Percentiles rank a stretch among this genome's conserved stretches.
phyloP scores from a whole-genome alignment of 371 early-diverging fungal genomes.

The Pancytospora philotis region DNA sequence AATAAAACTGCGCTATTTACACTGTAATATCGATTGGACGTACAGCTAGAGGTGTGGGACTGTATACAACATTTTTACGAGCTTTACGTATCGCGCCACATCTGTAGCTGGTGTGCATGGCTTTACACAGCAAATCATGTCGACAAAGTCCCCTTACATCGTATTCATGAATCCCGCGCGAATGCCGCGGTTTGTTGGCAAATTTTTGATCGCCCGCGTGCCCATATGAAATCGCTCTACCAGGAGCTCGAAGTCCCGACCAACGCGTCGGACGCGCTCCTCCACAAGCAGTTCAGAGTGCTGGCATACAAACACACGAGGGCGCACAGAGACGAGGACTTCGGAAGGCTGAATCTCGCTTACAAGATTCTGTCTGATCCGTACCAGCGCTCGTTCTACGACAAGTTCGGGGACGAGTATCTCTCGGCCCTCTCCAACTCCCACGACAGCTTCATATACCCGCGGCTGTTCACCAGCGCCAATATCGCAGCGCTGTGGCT shows the following conservation, averaged over 20 bases:
- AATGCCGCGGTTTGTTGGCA: too few relatives aligned
- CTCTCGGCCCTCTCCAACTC: slow-evolving; percentile 14
- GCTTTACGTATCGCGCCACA: too few relatives aligned
- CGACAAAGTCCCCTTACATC: too few relatives aligned
- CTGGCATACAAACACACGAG: slow-evolving; percentile 14
- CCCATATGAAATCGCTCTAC: too few relatives aligned
- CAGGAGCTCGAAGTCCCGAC: slow-evolving; percentile 24
- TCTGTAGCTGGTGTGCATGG: too few relatives aligned
- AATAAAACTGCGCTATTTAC: too few relatives aligned
- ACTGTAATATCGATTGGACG: too few relatives aligned
- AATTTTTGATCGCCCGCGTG: too few relatives aligned
- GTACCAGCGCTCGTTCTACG: slow-evolving; percentile 38
- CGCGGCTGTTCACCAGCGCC: slow-evolving; percentile 26
- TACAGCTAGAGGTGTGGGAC: too few relatives aligned
- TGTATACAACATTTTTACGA: too few relatives aligned
- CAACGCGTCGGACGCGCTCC: slow-evolving; percentile 21
- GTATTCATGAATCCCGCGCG: too few relatives aligned
- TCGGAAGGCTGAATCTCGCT: slow-evolving; percentile 34
- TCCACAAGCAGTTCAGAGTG: slow-evolving; percentile 35
- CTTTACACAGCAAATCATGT: too few relatives aligned
- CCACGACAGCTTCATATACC: slow-evolving; percentile 26
- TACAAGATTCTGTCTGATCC: slow-evolving; percentile 33
- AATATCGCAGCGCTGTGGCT: slow-evolving; percentile 21
- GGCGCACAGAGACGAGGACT: slow-evolving; percentile 10
- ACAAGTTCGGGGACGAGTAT: slow-evolving; percentile 25